Percentiles rank a stretch among this genome's conserved stretches.
Conservation (phyloP, 495 filamentous ascomycete genomes). For the Lentithecium fluviatile region DNA sequence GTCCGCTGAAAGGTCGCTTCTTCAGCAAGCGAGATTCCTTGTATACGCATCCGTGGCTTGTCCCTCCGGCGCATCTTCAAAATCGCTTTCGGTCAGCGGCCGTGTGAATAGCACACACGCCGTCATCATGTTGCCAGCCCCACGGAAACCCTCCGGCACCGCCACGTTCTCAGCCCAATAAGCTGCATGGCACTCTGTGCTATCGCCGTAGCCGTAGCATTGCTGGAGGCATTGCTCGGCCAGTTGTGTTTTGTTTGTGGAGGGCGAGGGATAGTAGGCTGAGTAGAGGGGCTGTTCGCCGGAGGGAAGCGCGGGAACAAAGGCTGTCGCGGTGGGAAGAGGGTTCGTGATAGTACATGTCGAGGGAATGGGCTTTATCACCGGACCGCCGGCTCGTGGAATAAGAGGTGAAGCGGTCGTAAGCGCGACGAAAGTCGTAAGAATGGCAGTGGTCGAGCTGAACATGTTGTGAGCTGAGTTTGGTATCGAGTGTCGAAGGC, state of each 20-base stretch:
- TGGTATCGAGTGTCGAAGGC: too few relatives aligned
- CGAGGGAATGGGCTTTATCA: conserved; percentile 31
- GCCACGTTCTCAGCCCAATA: conserved; percentile 33
- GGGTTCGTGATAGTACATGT: conserved; percentile 37
- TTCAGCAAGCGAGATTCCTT: conserved; percentile 34
- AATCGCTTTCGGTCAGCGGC: conserved; percentile 21
- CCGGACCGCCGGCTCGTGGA: conserved; percentile 36
- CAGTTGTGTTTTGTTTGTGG: conserved; percentile 14
- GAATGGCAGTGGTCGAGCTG: conserved; percentile 8
- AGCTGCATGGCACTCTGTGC: conserved; percentile 32
- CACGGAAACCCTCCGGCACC: conserved; percentile 33
- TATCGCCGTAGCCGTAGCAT: conserved; percentile 40
- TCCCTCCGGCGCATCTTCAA: conserved; percentile 27
- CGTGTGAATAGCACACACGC: conserved; percentile 37
- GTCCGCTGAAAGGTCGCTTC: neutral
- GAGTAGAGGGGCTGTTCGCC: conserved; percentile 22
- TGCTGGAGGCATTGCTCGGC: conserved; percentile 37
- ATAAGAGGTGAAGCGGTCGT: conserved; percentile 22
- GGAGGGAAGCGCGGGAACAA: conserved; percentile 22
- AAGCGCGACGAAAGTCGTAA: conserved; percentile 28
- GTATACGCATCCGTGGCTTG: conserved; percentile 25
- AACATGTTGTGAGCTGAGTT: conserved; percentile 2
- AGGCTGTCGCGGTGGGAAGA: conserved; percentile 23
- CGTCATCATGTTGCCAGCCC: conserved; percentile 24
- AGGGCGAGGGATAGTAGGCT: conserved; percentile 30